Evolutionary conservation across 768 basidiomycete species (phyloP), one percentile per base, ranked within the genome.

Genomic region (Lentinus tigrinus): DNA sequence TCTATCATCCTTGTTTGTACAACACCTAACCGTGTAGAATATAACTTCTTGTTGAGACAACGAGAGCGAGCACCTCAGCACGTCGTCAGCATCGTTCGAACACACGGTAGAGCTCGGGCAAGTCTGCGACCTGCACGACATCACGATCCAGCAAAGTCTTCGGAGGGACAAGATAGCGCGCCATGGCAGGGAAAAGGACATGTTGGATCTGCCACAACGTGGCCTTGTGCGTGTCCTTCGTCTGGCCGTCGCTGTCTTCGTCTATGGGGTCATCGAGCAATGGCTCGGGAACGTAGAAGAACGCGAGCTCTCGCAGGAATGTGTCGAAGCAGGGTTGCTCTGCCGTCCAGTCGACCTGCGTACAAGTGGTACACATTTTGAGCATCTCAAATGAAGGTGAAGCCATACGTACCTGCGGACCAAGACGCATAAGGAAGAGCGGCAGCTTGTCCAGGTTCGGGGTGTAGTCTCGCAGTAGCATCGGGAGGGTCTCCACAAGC

Each of bases 381-480:
- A 54, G 54, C 28, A 52, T 31, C 26, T 2, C 31, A 52, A 52
- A n/a, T 21, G 16, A 42, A 14, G 50, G 48, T 24, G 52, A 1
- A 46, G 51, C 59, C 13, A 28, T 7, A 59, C 70, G 57, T 56
- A 93, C 95, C 81, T 91, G 88, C n/a, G 94, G 91, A 0, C 93
- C 95, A 6, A 97, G 82, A 40, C 94, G 82, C 87, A 98, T 89
- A 43, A 96, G 78, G 60, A 98, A 92, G 55, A 85, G 78, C 0
- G 97, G 97, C 8, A 98, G 76, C 65, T 93, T 91, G 65, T 94
- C 89, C 4, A 98, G 78, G 68, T 95, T 91, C 1, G 97, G 97
- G 6, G 89, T 89, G 68, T 92, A 98, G 42, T 91, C 94, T 48
- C 84, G 81, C 42, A 98, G 78, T 11, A 99, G 76, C 47, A 95